phyloP scores from a whole-genome alignment of 805 yeast genomes.

The Peterozyma xylosa region DNA sequence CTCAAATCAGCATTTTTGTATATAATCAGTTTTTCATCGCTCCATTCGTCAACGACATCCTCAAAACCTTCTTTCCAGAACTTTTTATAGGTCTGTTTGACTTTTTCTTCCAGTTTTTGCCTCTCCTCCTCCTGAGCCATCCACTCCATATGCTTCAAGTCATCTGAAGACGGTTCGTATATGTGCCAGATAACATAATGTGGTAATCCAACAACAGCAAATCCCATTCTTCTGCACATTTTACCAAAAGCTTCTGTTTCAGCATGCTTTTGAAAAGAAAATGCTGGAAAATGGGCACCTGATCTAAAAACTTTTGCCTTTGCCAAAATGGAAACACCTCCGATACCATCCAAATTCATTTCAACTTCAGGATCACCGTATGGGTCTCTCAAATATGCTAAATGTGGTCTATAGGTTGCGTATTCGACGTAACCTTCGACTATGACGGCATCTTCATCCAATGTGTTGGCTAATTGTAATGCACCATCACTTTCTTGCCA shows the following conservation, averaged over 20 bases:
- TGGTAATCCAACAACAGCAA: constrained; percentile 80
- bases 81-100: constrained; percentile 57
- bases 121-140: constrained; percentile 75
- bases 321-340: constrained; percentile 90
- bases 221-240: constrained; percentile 80
- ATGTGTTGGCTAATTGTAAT: constrained; percentile 59
- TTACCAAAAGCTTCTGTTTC: constrained; percentile 98
- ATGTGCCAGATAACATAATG: constrained; percentile 96
- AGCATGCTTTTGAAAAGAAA: constrained; percentile 92
- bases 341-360: constrained; percentile 92
- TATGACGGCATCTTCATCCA: constrained; percentile 92
- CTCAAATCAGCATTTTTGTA: constrained; percentile 71
- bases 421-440: constrained; percentile 97
- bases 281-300: constrained; percentile 95
- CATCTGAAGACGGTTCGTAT: constrained; percentile 93
- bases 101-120: constrained; percentile 51
- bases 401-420: constrained; percentile 96
- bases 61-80: constrained; percentile 76
- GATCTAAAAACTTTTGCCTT: constrained; percentile 79
- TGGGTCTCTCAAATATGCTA: constrained; percentile 91
- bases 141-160: constrained; percentile 78
- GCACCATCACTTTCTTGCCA: constrained; percentile 88
- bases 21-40: constrained; percentile 57
- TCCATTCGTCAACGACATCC: constrained; percentile 70
- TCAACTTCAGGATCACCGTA: constrained; percentile 92